Evolutionary conservation across 176 grass and related monocot genomes (phyloP).

Genomic region (Cocos nucifera): DNA sequence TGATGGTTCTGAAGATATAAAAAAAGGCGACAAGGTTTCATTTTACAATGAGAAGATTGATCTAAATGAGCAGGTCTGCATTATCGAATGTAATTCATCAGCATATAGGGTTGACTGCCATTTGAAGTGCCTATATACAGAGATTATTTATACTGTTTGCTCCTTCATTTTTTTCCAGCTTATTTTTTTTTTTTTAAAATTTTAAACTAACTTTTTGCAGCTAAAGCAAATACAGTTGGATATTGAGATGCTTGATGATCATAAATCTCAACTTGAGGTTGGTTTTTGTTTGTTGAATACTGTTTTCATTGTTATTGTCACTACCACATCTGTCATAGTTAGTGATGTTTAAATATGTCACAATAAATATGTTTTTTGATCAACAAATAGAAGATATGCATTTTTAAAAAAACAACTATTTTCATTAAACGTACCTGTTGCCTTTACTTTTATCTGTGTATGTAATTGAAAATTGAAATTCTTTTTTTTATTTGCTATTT

Average conservation of each 20-base stretch:
- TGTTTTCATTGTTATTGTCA: no score
- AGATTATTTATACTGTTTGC: neutral
- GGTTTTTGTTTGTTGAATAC: constrained; percentile 11
- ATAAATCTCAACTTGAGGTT: constrained; percentile 67
- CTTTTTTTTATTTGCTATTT: no score
- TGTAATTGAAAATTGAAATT: no score
- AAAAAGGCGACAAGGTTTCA: constrained; percentile 19
- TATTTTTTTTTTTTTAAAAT: neutral
- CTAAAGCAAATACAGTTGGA: constrained; percentile 54
- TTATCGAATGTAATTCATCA: constrained; percentile 12
- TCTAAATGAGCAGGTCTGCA: constrained; percentile 39
- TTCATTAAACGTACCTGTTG: no score
- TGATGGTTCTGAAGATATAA: constrained; percentile 44
- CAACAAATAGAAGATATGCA: no score
- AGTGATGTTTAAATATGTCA: no score
- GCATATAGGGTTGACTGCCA: neutral
- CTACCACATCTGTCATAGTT: no score
- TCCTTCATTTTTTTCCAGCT: neutral
- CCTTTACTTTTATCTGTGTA: no score
- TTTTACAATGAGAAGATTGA: constrained; percentile 52
- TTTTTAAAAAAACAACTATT: no score
- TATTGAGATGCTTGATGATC: constrained; percentile 52
- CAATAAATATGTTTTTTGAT: no score
- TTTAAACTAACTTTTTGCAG: constrained; percentile 17
- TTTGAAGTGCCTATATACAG: no score